Percentiles rank a stretch among this genome's conserved stretches.
Conservation (phyloP, 2,329 filamentous ascomycete genomes). For the Pseudocercospora fijiensis region DNA sequence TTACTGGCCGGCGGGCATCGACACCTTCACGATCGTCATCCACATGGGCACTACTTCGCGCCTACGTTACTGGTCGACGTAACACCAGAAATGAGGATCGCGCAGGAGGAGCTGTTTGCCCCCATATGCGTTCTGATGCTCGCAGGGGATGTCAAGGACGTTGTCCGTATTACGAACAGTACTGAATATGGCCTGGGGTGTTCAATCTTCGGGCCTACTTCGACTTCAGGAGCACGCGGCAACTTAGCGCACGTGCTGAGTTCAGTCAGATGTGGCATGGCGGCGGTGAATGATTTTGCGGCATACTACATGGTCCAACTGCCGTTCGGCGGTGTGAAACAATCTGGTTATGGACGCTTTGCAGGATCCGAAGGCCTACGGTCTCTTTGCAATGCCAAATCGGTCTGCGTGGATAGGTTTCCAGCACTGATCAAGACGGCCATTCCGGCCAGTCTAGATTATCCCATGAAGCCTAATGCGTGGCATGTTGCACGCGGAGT, state of each 20-base stretch:
- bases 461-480: constrained; percentile 62
- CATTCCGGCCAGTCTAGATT: constrained; percentile 77
- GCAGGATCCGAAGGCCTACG: constrained; percentile 85
- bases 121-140: constrained; percentile 86
- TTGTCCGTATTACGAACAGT: constrained; percentile 76
- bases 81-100: constrained; percentile 78
- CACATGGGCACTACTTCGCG: constrained; percentile 83
- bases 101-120: constrained; percentile 87
- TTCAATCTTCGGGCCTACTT: constrained; percentile 72
- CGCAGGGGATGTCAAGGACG: constrained; percentile 62
- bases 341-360: constrained; percentile 87
- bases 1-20: constrained; percentile 78
- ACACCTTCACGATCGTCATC: constrained; percentile 68
- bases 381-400: constrained; percentile 82
- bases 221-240: constrained; percentile 49
- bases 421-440: constrained; percentile 61
- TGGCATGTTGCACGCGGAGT: constrained; percentile 49
- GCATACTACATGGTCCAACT: constrained; percentile 90
- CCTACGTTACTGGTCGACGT: constrained; percentile 92
- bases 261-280: constrained; percentile 79
- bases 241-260: constrained; percentile 64
- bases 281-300: constrained; percentile 93
- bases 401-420: constrained; percentile 75
- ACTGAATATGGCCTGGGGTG: constrained; percentile 84
- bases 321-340: constrained; percentile 87